These are phyloP conservation scores for Bolboschoenus planiculmis DNA, from an alignment of 176 grass and related monocot species.

Conservation along the genomic window DNA sequence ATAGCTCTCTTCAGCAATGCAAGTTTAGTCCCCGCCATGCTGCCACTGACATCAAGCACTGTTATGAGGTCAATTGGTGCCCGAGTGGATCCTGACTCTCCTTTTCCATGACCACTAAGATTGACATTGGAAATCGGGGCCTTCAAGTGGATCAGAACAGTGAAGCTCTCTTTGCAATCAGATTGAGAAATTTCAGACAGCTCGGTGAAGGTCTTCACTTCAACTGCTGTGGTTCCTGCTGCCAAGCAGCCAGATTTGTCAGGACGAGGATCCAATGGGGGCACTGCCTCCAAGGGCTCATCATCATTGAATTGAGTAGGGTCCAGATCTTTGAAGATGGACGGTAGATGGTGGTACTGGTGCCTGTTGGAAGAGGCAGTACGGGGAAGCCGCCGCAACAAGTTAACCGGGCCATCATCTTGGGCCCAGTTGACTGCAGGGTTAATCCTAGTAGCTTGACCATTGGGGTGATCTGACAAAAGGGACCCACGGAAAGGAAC, in stretches of 20 bases:
- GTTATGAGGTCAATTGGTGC: slow-evolving; percentile 86
- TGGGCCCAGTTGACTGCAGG: slow-evolving; percentile 41
- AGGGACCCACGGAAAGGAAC: slow-evolving; percentile 48
- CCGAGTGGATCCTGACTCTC: slow-evolving; percentile 23
- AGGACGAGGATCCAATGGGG: background rate
- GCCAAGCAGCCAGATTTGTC: slow-evolving; percentile 21
- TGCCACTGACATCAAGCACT: slow-evolving; percentile 93
- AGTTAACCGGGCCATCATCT: slow-evolving; percentile 44
- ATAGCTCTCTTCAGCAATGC: slow-evolving; percentile 88
- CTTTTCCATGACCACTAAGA: slow-evolving; percentile 17
- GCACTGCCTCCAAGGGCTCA: slow-evolving; percentile 49
- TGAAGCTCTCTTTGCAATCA: slow-evolving; percentile 57
- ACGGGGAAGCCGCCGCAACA: slow-evolving; percentile 58
- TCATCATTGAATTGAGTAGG: slow-evolving; percentile 61
- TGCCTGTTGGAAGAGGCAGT: slow-evolving; percentile 49
- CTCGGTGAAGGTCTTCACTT: slow-evolving; percentile 75
- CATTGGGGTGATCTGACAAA: slow-evolving; percentile 31
- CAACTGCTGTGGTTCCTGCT: slow-evolving; percentile 47
- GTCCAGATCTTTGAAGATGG: slow-evolving; percentile 51
- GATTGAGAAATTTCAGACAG: slow-evolving; percentile 61
- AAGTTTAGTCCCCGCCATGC: slow-evolving; percentile 91
- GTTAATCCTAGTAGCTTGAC: slow-evolving; percentile 36
- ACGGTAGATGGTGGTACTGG: slow-evolving; percentile 28
- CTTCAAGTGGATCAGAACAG: slow-evolving; percentile 77
- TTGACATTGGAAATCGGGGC: slow-evolving; percentile 34